Conservation (phyloP, 805 yeast species). For the Kurtzmaniella fragi region DNA sequence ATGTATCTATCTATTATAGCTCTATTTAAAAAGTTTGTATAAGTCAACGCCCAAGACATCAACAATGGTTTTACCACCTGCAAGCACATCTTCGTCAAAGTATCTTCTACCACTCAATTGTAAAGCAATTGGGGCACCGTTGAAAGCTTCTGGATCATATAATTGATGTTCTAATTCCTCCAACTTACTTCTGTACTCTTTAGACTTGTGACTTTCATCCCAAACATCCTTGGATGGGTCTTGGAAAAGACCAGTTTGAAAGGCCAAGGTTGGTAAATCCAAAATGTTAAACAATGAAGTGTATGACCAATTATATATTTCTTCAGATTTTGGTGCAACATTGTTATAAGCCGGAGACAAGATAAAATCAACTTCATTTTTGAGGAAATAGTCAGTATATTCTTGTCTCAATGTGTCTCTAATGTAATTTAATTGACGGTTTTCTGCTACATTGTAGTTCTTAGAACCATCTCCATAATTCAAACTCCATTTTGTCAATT, state of each 20-base stretch:
- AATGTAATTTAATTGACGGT: conserved; percentile 47
- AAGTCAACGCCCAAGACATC: conserved; percentile 23
- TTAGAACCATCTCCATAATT: conserved; percentile 55
- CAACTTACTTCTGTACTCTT: conserved; percentile 39
- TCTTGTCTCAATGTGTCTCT: conserved; percentile 58
- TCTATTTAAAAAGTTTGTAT: conserved; percentile 8
- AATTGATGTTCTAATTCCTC: conserved; percentile 45
- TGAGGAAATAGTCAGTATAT: conserved; percentile 48
- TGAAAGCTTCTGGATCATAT: conserved; percentile 43
- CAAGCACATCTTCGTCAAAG: conserved; percentile 53
- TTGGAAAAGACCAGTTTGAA: conserved; percentile 59
- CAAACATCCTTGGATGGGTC: conserved; percentile 51
- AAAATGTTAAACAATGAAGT: conserved; percentile 68
- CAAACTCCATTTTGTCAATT: conserved; percentile 59
- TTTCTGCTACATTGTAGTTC: conserved; percentile 43
- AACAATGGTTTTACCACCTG: conserved; percentile 37
- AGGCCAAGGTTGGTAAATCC: conserved; percentile 63
- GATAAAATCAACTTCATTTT: conserved; percentile 58
- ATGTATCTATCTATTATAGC: no score
- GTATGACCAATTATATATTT: conserved; percentile 74
- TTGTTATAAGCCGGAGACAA: conserved; percentile 65
- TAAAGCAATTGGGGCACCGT: conserved; percentile 51
- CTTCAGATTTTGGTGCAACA: conserved; percentile 64
- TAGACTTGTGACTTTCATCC: conserved; percentile 27
- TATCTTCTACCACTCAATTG: conserved; percentile 53